Evolutionary conservation across 2,329 filamentous ascomycete species (phyloP), one percentile per base, ranked within the genome.

Genomic region (Trichoderma sp.): DNA sequence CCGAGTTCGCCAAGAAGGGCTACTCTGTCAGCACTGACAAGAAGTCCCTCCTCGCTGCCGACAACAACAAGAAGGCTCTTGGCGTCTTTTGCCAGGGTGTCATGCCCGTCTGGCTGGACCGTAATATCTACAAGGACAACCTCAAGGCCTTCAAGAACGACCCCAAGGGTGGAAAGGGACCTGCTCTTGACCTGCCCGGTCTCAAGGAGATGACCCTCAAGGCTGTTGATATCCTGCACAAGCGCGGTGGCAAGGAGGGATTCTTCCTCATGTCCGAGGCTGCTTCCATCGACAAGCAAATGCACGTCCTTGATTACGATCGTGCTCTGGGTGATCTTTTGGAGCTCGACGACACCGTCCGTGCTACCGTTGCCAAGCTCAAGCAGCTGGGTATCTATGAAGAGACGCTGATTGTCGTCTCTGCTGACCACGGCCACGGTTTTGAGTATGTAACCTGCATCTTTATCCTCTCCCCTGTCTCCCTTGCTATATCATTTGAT

Each of bases 161-260:
- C 76, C 93, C 93, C 1, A 85, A 88, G 12, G 93, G 93, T 65
- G 86, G 86, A 73, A 85, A 87, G 55, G 84, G 83, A 17, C 84
- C 91, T 53, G 93, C 93, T 6, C 85, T 87, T 8, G 93, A 96
- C 77, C 88, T 95, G 32, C 93, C 93, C 0, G 93, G 93, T 5
- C 88, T 96, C 65, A 95, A 94, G 82, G 92, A 96, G 58, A 97
- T 97, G 93, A 95, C 93, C 0, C 85, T 95, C 76, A 97, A 97
- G 84, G 93, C 93, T 28, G 88, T 96, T 64, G 92, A 95, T 72
- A 89, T 95, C 68, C 88, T 96, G n/a, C 83, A 91, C 80, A 85
- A 85, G 50, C 86, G 88, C 72, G 89, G 90, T 32, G 87, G 87
- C 39, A 86, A 91, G 71, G 87, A 92, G 72, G 93, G 93, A 6